Evolutionary conservation across 441 rosid species (phyloP).

Genomic region (Viola pubescens): DNA sequence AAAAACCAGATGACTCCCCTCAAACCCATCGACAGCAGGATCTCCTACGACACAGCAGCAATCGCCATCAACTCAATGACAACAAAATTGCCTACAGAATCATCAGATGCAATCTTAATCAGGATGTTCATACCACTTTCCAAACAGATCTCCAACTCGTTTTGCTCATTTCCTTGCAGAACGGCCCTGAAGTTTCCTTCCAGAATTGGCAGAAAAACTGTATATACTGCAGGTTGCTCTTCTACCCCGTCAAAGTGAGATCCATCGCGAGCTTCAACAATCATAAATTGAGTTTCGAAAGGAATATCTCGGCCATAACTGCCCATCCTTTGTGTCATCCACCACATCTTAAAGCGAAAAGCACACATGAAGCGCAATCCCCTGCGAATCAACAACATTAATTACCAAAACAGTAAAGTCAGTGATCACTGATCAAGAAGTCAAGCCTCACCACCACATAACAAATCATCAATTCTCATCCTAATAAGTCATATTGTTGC

Average conservation of each 20-base stretch:
- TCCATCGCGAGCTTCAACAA: constrained; percentile 40
- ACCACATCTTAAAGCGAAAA: constrained; percentile 67
- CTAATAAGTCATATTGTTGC: neutral
- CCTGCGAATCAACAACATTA: constrained; percentile 26
- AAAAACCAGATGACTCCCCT: constrained; percentile 50
- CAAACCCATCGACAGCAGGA: constrained; percentile 42
- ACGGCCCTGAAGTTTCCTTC: constrained; percentile 67
- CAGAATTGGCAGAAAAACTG: constrained; percentile 47
- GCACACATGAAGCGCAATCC: constrained; percentile 55
- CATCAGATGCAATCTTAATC: neutral
- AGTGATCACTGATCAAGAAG: neutral
- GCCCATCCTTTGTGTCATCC: constrained; percentile 75
- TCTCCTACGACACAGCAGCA: constrained; percentile 35
- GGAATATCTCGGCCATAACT: constrained; percentile 47
- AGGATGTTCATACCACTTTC: constrained; percentile 41
- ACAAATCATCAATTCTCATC: neutral
- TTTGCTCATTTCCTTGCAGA: constrained; percentile 48
- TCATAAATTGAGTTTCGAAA: constrained; percentile 51
- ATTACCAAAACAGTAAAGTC: neutral
- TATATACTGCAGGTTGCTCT: constrained; percentile 28
- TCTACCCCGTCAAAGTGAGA: constrained; percentile 28
- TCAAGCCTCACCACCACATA: neutral
- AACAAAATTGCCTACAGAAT: neutral
- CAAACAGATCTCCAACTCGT: constrained; percentile 58
- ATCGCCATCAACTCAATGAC: constrained; percentile 14